Base-by-base conservation (phyloP, 2,329 filamentous ascomycete genomes). In the Orbilia quercus region DNA sequence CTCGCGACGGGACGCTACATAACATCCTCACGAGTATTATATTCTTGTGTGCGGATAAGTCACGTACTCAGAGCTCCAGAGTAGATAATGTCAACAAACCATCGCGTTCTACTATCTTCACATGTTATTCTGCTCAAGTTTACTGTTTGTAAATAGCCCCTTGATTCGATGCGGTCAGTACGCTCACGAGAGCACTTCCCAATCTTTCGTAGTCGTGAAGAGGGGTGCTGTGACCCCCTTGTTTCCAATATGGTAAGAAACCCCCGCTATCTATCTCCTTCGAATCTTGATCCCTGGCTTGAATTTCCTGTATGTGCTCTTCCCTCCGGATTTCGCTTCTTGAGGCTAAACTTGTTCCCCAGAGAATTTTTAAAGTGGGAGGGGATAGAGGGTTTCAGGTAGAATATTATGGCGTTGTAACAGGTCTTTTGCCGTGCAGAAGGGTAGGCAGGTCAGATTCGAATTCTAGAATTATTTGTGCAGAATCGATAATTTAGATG, bases 221-320 rank as follows among this genome's bases (percentile, higher is more conserved):
- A 22, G 18, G 28, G 54, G 16, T 51, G 55, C 40, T 38, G 20
- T 40, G 18, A 14, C 45, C 45, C 44, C 58, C 48, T 23, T 22
- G 9, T 20, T 25, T 48, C 36, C 36, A 11, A 3, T 38, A 2
- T 18, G 4, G 7, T 3, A 6, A 20, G 16, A 6, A 23, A 7
- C 59, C 48, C 48, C 40, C 50, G 48, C 38, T 47, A 64, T 64
- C 45, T 42, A 9, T 64, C 38, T 36, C 48, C 36, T 53, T 63
- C 45, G 38, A 9, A 50, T 28, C 48, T n/a, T n/a, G n/a, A n/a
- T n/a, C 48, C 48, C 18, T 34, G 25, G n/a, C 36, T 14, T n/a
- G n/a, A n/a, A 34, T 53, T 53, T 36, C 45, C 14, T 5, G 3
- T 20, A 11, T 31, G 11, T 3, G 2, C 28, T 25, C 22, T 16